These are phyloP conservation scores for Plenodomus lindquistii DNA, from an alignment of 2,329 filamentous ascomycete genomes.

Conservation along the genomic window DNA sequence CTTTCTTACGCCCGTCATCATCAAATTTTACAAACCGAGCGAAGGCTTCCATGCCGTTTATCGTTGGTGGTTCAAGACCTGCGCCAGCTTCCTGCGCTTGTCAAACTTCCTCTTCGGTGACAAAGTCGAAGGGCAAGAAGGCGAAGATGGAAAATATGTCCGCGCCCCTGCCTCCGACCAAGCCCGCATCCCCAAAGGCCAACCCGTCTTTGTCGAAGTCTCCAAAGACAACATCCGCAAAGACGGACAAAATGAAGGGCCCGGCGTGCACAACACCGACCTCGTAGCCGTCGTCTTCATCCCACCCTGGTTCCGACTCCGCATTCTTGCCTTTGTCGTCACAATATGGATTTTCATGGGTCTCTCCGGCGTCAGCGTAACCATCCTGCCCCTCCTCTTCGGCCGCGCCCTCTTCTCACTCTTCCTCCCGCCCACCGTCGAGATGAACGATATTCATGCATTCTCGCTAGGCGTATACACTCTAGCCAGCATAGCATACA, in stretches of 20 bases:
- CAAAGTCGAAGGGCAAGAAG: conserved; percentile 79
- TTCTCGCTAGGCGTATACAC: conserved; percentile 89
- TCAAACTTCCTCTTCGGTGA: conserved; percentile 94
- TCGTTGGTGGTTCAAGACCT: conserved; percentile 93
- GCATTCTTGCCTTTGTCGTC: conserved; percentile 83
- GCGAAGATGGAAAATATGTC: conserved; percentile 79
- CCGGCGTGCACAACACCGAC: conserved; percentile 44
- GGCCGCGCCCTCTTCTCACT: conserved; percentile 77
- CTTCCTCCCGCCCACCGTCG: conserved; percentile 64
- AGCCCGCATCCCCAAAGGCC: conserved; percentile 87
- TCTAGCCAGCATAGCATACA: conserved; percentile 70
- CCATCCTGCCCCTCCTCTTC: conserved; percentile 82
- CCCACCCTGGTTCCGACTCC: conserved; percentile 78
- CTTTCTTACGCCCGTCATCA: conserved; percentile 86
- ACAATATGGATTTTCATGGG: conserved; percentile 94
- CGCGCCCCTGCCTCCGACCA: conserved; percentile 94
- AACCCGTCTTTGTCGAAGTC: conserved; percentile 78
- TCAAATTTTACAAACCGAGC: conserved; percentile 82
- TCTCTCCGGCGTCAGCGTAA: conserved; percentile 79
- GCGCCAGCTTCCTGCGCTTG: conserved; percentile 76
- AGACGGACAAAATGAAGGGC: conserved; percentile 57
- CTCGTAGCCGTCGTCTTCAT: conserved; percentile 66
- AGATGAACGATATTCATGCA: conserved; percentile 94
- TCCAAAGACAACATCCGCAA: conserved; percentile 67
- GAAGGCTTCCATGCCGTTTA: conserved; percentile 85